A percentile compares a stretch with the other conserved stretches of the same genome.
Evolutionary conservation across 257 asterid species (phyloP).

Genomic region (Nicotiana otophora): DNA sequence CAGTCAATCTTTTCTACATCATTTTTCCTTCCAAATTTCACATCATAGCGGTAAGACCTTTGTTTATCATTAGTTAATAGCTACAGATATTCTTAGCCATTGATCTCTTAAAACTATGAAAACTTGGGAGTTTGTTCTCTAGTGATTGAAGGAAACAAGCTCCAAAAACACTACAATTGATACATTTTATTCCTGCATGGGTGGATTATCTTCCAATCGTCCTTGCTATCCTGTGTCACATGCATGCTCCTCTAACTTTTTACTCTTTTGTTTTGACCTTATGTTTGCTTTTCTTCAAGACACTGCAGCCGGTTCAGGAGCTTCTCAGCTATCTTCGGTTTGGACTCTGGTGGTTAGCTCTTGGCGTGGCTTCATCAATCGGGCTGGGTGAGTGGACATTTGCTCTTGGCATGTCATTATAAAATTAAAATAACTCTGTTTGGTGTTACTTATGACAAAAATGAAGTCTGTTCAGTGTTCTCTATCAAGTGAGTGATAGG

Average conservation of each 20-base stretch:
- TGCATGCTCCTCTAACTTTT: not conserved
- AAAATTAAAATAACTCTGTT: not conserved
- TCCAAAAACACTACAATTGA: not conserved
- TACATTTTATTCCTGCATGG: not conserved
- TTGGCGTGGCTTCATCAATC: conserved; percentile 36
- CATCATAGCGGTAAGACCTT: not conserved
- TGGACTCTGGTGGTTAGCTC: conserved; percentile 40
- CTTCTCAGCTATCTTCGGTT: conserved; percentile 23
- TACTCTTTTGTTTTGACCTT: not conserved
- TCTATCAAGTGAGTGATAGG: not conserved
- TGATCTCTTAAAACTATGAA: not conserved
- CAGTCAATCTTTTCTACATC: not conserved
- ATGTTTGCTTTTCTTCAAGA: conserved; percentile 7
- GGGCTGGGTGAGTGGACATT: conserved; percentile 29
- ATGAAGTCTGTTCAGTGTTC: not conserved
- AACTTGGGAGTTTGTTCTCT: not conserved
- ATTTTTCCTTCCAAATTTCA: not conserved
- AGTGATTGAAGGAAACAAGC: conserved; percentile 4
- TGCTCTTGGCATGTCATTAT: not conserved
- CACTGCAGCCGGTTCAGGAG: conserved; percentile 25
- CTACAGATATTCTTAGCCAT: not conserved
- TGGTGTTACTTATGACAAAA: not conserved
- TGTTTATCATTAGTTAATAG: not conserved
- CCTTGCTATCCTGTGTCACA: not conserved
- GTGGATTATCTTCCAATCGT: not conserved